Conservation (phyloP, 139 green algal species). For the Pseudopediastrum boryanum region DNA sequence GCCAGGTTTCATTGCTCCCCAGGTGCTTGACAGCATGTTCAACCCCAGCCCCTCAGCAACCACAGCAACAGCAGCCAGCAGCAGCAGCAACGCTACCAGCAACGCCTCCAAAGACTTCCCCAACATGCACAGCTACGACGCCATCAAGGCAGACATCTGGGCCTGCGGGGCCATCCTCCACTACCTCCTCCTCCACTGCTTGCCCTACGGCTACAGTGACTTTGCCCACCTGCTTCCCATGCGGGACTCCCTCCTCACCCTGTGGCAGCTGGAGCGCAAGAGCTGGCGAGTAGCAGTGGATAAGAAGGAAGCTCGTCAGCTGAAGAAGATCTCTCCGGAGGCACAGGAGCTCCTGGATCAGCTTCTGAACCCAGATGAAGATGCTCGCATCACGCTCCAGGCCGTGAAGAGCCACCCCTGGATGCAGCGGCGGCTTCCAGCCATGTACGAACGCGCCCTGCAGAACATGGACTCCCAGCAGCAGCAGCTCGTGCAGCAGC, state of each 20-base stretch:
- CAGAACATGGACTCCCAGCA: slow-evolving; percentile 19
- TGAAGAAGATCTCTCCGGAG: not conserved
- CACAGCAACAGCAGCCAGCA: slow-evolving; percentile 10
- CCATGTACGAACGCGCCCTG: slow-evolving; percentile 22
- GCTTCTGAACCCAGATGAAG: slow-evolving; percentile 54
- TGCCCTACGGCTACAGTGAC: slow-evolving; percentile 29
- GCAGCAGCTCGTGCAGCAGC: slow-evolving; percentile 5
- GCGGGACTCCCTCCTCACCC: slow-evolving; percentile 18
- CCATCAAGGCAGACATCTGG: slow-evolving; percentile 31
- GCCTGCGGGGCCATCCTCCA: slow-evolving; percentile 21
- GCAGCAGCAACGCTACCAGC: not conserved
- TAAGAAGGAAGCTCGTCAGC: not conserved
- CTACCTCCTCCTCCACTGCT: slow-evolving; percentile 29
- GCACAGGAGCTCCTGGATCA: slow-evolving; percentile 50
- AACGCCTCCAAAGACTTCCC: not conserved
- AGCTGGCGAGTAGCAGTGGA: slow-evolving; percentile 32
- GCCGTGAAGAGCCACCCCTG: slow-evolving; percentile 88
- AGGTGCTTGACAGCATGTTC: slow-evolving; percentile 30
- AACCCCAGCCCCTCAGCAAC: not conserved
- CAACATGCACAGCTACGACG: not conserved
- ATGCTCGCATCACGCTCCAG: slow-evolving; percentile 74
- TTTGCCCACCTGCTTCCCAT: slow-evolving; percentile 23
- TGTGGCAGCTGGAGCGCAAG: slow-evolving; percentile 23
- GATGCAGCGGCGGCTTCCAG: slow-evolving; percentile 84
- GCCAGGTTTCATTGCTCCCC: slow-evolving; percentile 39